Evolutionary conservation across 768 basidiomycete genomes (phyloP).

Genomic region (Mycena maculata): DNA sequence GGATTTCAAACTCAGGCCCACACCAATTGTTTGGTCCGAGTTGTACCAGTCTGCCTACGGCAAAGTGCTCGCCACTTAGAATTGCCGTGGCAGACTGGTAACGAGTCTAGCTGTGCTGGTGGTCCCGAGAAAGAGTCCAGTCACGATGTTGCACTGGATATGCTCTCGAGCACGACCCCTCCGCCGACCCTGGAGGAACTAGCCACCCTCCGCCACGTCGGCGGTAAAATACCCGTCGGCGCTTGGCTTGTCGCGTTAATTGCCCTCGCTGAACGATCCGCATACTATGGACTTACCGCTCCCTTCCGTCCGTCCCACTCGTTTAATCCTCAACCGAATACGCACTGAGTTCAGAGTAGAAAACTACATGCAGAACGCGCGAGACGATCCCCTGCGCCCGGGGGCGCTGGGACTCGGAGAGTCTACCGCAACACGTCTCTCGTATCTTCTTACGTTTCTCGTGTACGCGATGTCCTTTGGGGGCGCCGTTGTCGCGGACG

Average conservation of each 20-base stretch:
- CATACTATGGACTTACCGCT: conserved; percentile 5
- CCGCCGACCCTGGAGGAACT: neutral
- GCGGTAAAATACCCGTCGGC: neutral
- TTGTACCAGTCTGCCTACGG: no score
- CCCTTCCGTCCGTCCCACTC: neutral
- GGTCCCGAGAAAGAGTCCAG: neutral
- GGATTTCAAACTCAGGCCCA: no score
- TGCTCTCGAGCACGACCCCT: neutral
- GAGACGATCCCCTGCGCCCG: neutral
- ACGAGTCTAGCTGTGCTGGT: no score
- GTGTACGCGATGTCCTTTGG: neutral
- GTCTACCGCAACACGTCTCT: neutral
- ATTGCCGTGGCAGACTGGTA: no score
- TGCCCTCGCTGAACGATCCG: conserved; percentile 1
- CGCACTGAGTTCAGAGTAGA: neutral
- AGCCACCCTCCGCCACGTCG: neutral
- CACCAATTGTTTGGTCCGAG: no score
- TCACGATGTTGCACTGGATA: neutral
- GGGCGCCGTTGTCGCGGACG: neutral
- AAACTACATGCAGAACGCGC: neutral
- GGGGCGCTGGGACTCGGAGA: neutral
- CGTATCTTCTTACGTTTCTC: neutral
- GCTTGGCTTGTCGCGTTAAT: neutral
- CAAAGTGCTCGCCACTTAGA: no score
- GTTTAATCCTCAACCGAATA: neutral